Conservation (phyloP, 2,329 filamentous ascomycete genomes). For the Chrysoporthe austroafricana region DNA sequence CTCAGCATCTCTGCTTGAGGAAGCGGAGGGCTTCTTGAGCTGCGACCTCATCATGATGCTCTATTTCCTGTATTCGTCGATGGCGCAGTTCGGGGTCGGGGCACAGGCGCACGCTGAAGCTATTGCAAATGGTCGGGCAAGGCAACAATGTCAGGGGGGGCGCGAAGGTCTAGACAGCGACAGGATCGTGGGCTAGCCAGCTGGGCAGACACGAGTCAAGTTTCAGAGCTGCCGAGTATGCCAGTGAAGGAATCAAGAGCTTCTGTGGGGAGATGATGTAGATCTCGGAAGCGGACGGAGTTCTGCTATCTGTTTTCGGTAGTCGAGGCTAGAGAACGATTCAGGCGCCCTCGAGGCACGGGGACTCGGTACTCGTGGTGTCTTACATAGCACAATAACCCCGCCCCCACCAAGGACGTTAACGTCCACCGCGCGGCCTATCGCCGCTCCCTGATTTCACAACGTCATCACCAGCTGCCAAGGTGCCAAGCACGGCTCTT, state of each 20-base stretch:
- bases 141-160: not conserved
- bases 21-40: constrained; percentile 34
- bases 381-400: not conserved
- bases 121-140: constrained; percentile 3
- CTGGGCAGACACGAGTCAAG: constrained; percentile 1
- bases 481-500: not conserved
- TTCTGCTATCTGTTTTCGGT: not conserved
- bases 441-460: constrained; percentile 8
- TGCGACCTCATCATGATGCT: constrained; percentile 41
- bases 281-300: not conserved
- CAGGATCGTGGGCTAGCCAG: constrained; percentile 8
- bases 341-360: not conserved
- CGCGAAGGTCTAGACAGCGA: not conserved
- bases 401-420: constrained; percentile 3
- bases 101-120: not conserved
- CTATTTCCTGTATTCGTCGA: not conserved
- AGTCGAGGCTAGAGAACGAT: not conserved
- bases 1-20: constrained; percentile 23
- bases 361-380: not conserved
- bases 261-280: not conserved
- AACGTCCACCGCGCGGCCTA: not conserved
- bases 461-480: constrained; percentile 3
- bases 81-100: not conserved
- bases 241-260: not conserved
- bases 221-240: not conserved